phyloP scores from a whole-genome alignment of 108 stramenopile species.

The Phaeodactylum tricornutum region DNA sequence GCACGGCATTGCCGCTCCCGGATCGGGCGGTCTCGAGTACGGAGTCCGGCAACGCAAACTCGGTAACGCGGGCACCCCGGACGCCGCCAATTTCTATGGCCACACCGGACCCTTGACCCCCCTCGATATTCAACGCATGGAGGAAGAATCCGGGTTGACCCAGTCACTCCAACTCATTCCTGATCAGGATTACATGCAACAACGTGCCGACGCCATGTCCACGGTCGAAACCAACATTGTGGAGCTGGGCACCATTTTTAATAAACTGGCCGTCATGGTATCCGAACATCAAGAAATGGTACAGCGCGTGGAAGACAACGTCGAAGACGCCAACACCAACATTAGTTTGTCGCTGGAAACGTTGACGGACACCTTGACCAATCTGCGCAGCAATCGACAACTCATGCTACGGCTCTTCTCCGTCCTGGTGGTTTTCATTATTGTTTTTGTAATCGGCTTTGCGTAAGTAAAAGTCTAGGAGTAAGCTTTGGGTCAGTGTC shows the following conservation, averaged over 20 bases:
- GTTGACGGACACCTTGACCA: conserved; percentile 71
- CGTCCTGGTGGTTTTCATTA: conserved; percentile 70
- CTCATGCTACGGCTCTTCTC: conserved; percentile 62
- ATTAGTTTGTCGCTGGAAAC: conserved; percentile 60
- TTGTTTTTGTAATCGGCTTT: conserved; percentile 78
- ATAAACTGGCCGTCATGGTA: conserved; percentile 84
- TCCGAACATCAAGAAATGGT: conserved; percentile 84
- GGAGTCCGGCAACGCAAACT: neutral
- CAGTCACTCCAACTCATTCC: conserved; percentile 78
- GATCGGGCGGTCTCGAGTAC: neutral
- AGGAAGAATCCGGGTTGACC: conserved; percentile 54
- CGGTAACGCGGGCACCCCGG: neutral
- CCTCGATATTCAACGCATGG: conserved; percentile 81
- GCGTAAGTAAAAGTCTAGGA: conserved; percentile 27
- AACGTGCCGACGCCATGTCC: conserved; percentile 81
- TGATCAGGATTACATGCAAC: conserved; percentile 69
- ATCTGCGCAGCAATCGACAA: conserved; percentile 56
- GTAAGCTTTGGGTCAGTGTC: no score
- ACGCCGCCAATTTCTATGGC: conserved; percentile 15
- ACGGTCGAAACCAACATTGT: conserved; percentile 78
- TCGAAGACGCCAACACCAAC: conserved; percentile 76
- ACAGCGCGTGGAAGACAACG: conserved; percentile 84
- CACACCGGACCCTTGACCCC: conserved; percentile 54
- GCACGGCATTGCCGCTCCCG: conserved; percentile 15
- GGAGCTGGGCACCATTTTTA: conserved; percentile 80